Evolutionary conservation across 331 rosid genomes (phyloP).

Genomic region (Spiraea crenata): DNA sequence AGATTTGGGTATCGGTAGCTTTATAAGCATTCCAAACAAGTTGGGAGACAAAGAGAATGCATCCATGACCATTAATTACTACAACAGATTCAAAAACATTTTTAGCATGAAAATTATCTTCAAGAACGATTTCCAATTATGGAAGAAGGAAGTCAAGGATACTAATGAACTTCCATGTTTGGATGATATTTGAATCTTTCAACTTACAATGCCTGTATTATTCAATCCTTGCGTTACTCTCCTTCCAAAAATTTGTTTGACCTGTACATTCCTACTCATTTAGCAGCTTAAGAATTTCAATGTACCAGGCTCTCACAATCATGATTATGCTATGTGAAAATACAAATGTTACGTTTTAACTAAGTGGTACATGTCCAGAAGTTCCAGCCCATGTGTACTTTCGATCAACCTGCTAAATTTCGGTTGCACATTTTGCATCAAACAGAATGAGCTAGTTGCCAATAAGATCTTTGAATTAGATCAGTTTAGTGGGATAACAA

Average conservation of each 20-base stretch:
- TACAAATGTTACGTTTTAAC: too few relatives aligned
- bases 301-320: too few relatives aligned
- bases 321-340: too few relatives aligned
- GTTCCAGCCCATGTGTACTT: too few relatives aligned
- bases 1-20: not conserved
- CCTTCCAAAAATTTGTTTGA: not conserved
- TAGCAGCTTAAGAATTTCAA: too few relatives aligned
- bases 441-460: too few relatives aligned
- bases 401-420: too few relatives aligned
- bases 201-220: not conserved
- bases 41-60: not conserved
- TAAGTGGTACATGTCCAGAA: too few relatives aligned
- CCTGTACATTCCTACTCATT: too few relatives aligned
- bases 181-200: not conserved
- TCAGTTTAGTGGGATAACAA: too few relatives aligned
- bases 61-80: not conserved
- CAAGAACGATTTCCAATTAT: not conserved
- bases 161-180: not conserved
- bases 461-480: too few relatives aligned
- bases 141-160: not conserved
- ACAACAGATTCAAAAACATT: not conserved
- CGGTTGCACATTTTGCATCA: too few relatives aligned
- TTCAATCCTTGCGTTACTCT: not conserved
- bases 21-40: not conserved
- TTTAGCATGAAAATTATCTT: not conserved